Evolutionary conservation across 371 early-diverging fungal species (phyloP), one percentile per base, ranked within the genome.

Genomic region (Choanephora cucurbitarum): DNA sequence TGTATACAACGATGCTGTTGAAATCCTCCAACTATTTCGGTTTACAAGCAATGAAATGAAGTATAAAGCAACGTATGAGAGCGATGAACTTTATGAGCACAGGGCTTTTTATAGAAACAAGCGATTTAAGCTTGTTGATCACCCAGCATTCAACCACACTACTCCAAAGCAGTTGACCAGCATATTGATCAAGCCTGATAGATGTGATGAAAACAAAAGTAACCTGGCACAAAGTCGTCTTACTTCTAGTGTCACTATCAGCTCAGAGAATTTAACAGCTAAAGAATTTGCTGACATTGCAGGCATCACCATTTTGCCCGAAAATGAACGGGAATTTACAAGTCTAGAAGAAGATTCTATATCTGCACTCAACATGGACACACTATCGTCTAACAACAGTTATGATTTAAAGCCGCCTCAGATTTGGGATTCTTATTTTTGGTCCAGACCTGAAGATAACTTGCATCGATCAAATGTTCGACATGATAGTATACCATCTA

Each of bases 241-340:
- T 13, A 9, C 5, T 5, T 72, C 72, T 31, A 72, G 64, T 44
- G 67, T 73, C 46, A 73, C 74, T 1, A 66, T 69, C 15, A 67
- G 70, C 39, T 74, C 75, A 5, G 75, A 70, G 37, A 64, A 70
- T 51, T 42, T 74, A 24, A 74, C 75, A 10, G 68, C 75, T 15
- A 67, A 70, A 49, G 71, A 74, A 57, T 74, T 74, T 57, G 75
- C 75, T 31, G 75, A 70, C 39, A 60, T 70, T 28, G 66, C 69
- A 6, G 75, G 75, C 18, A 74, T 74, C 46, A 54, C 55, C 10
- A 74, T 74, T 44, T 44, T 68, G 13, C 52, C 69, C 22, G 74
- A 73, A 22, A 55, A 62, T 14, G 60, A 65, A n/a, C 57, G 65
- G 28, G 37, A 55, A 17, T 37, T 37, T 37, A 37, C 37, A 14